Evolutionary conservation across 768 basidiomycete genomes (phyloP), one percentile per base, ranked within the genome.

Genomic region (Pleurotus platypus): DNA sequence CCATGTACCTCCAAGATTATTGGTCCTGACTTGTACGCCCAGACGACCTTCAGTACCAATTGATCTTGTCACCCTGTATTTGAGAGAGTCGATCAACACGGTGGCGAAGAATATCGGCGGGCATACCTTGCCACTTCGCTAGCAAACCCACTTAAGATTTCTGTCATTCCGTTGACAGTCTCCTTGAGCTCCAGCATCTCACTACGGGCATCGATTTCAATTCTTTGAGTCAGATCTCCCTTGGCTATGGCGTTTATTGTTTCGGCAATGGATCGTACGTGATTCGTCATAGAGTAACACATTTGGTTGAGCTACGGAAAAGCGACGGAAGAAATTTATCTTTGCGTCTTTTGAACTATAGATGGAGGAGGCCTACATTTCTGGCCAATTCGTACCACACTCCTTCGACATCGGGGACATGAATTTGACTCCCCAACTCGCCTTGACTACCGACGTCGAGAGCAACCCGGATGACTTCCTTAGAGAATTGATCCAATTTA

Each of bases 161-260:
- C 89, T 8, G 94, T 95, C 94, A 97, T 98, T 56, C 83, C 87
- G 65, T 98, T 98, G 39, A 97, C 93, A 1, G 93, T 96, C 70
- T 90, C 86, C 72, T 92, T 90, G 72, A 90, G 69, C 69, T 92
- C 89, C 58, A 89, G 73, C 68, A 97, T 95, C 76, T 97, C 94
- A 12, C 94, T 94, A 39, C 89, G 84, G 42, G 92, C 93, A 61
- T 92, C 89, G 61, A 94, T 92, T 57, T 86, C 86, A 65, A 96
- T 93, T 75, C 89, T 93, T 75, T 93, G 89, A 9, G 90, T 92
- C 67, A 98, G 77, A 69, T 98, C 94, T 26, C 95, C 95, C 38
- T 83, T 79, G 2, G 94, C 93, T 45, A 98, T 94, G 9, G 94
- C 95, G 69, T 92, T 95, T n/a, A 95, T 97, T 39, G 98, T 95